phyloP scores from a whole-genome alignment of 75 land plant species.

The Pinus taeda region DNA sequence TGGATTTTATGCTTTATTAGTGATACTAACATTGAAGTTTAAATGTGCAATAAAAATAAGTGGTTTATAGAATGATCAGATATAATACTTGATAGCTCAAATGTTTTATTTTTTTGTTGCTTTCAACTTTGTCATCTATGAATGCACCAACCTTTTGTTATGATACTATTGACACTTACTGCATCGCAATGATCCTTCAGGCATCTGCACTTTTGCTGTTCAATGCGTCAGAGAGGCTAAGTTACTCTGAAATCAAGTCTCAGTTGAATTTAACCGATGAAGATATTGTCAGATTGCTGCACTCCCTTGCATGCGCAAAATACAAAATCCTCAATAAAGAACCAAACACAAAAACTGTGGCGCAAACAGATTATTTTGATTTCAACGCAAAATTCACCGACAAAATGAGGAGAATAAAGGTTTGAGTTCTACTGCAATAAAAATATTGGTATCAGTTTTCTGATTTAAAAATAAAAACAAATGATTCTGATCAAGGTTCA shows the following conservation, averaged over 20 bases:
- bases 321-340: slow-evolving; percentile 88
- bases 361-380: slow-evolving; percentile 74
- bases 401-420: slow-evolving; percentile 96
- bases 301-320: slow-evolving; percentile 91
- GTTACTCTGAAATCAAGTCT: slow-evolving; percentile 84
- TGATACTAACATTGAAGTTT: background rate
- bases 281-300: slow-evolving; percentile 83
- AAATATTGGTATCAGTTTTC: background rate
- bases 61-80: background rate
- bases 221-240: slow-evolving; percentile 81
- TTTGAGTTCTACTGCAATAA: slow-evolving; percentile 4
- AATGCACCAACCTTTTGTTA: background rate
- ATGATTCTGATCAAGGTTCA: background rate
- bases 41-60: background rate
- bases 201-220: slow-evolving; percentile 90
- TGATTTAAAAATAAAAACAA: background rate
- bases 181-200: slow-evolving; percentile 21
- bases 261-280: slow-evolving; percentile 89
- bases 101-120: background rate
- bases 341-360: slow-evolving; percentile 74
- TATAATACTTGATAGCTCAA: background rate
- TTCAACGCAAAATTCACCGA: slow-evolving; percentile 94
- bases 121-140: background rate
- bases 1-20: slow-evolving; percentile 7
- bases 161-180: background rate